A percentile compares a stretch with the other conserved stretches of the same genome.
phyloP scores from a whole-genome alignment of 2,329 filamentous ascomycete species.

The Calonectria pseudoturangicola region DNA sequence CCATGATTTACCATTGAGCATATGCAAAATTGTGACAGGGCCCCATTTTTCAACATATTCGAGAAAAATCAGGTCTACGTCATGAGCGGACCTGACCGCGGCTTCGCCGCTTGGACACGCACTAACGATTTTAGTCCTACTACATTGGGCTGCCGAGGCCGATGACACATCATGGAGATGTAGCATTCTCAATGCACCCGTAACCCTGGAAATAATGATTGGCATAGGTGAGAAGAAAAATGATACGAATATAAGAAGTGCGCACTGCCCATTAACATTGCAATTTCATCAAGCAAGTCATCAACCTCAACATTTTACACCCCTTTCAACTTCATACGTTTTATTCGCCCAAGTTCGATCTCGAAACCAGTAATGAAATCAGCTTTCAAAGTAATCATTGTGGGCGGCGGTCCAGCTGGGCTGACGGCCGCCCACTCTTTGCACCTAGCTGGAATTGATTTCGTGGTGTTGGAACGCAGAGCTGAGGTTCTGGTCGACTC shows the following conservation, averaged over 20 bases:
- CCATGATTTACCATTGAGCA: not conserved
- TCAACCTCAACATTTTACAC: not conserved
- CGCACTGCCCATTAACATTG: not conserved
- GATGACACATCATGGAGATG: not conserved
- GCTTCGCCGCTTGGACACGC: not conserved
- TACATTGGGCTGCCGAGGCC: not conserved
- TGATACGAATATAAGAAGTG: not conserved
- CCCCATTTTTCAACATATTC: not conserved
- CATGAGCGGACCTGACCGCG: not conserved
- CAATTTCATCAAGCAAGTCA: not conserved
- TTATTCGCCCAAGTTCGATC: not conserved
- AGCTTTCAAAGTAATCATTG: slow-evolving; percentile 3
- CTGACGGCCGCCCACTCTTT: slow-evolving; percentile 6
- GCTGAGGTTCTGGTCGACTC: not conserved
- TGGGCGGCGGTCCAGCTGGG: slow-evolving; percentile 4
- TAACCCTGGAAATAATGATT: not conserved
- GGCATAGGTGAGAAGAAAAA: not conserved
- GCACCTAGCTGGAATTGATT: slow-evolving; percentile 4
- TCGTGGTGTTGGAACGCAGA: not conserved
- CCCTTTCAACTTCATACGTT: not conserved
- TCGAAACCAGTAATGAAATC: not conserved
- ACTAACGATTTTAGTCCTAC: not conserved
- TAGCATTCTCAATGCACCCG: not conserved
- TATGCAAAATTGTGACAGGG: not conserved
- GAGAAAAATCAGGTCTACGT: not conserved